These are phyloP conservation scores for Talaromyces sp. DNA, from an alignment of 2,329 filamentous ascomycete genomes.

Conservation along the genomic window DNA sequence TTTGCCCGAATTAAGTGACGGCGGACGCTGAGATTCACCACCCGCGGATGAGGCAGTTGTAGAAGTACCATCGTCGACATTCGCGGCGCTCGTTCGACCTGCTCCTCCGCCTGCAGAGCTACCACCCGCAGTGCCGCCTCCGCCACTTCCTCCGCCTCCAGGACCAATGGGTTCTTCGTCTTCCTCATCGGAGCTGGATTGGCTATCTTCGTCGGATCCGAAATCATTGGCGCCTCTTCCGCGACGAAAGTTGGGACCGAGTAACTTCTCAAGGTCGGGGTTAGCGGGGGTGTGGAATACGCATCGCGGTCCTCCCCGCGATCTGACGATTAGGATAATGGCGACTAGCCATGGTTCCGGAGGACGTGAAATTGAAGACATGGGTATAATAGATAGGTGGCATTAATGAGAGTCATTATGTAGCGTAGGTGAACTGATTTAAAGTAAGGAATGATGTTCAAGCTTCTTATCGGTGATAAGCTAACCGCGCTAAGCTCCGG, in stretches of 20 bases:
- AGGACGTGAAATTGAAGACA: conserved; percentile 48
- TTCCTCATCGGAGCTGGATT: conserved; percentile 40
- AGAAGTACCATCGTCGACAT: conserved; percentile 29
- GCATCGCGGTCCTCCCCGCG: conserved; percentile 73
- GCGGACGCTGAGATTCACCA: conserved; percentile 31
- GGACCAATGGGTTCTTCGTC: conserved; percentile 31
- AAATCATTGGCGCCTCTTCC: conserved; percentile 39
- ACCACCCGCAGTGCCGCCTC: not conserved
- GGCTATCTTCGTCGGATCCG: conserved; percentile 38
- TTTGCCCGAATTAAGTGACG: conserved; percentile 34
- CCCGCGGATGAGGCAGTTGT: conserved; percentile 28
- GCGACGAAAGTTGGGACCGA: conserved; percentile 36
- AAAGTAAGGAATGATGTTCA: not conserved
- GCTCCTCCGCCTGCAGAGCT: conserved; percentile 23
- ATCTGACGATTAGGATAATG: conserved; percentile 71
- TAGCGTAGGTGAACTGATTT: not conserved
- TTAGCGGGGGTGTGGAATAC: conserved; percentile 82
- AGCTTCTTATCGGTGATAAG: conserved; percentile 3
- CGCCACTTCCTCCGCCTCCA: not conserved
- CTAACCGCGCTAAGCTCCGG: not conserved
- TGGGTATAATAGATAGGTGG: conserved; percentile 23
- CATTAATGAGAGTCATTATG: conserved; percentile 11
- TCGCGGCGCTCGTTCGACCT: conserved; percentile 33
- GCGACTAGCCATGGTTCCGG: conserved; percentile 61
- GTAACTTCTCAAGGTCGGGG: conserved; percentile 41